phyloP scores from a whole-genome alignment of 2,329 filamentous ascomycete genomes.

The Rhytidhysteron rufulum region DNA sequence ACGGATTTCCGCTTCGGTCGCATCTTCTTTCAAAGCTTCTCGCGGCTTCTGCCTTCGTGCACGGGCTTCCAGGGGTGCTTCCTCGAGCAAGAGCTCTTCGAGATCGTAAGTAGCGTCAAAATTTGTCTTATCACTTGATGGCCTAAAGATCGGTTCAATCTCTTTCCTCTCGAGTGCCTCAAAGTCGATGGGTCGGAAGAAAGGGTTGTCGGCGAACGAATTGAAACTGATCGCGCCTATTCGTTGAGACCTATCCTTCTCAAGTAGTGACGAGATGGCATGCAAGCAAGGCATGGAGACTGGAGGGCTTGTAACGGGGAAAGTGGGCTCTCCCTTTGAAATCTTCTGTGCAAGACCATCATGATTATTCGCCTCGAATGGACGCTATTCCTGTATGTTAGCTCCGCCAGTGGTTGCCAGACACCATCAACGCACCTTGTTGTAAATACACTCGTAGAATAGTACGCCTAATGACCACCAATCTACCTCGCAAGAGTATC shows the following conservation, averaged over 20 bases:
- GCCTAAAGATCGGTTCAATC: conserved; percentile 85
- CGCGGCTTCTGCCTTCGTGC: conserved; percentile 91
- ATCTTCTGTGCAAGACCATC: conserved; percentile 76
- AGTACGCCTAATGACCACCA: conserved; percentile 98
- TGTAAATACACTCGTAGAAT: conserved; percentile 99
- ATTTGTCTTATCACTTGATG: conserved; percentile 96
- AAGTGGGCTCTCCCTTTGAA: conserved; percentile 75
- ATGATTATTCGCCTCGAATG: conserved; percentile 88
- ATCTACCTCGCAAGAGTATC: conserved; percentile 86
- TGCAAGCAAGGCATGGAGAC: conserved; percentile 86
- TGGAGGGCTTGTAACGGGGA: conserved; percentile 86
- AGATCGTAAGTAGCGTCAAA: conserved; percentile 98
- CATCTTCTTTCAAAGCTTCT: conserved; percentile 87
- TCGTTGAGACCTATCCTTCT: conserved; percentile 72
- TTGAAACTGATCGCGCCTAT: conserved; percentile 81
- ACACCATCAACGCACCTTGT: conserved; percentile 63
- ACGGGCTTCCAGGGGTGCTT: conserved; percentile 88
- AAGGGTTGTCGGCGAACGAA: conserved; percentile 81
- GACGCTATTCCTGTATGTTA: conserved; percentile 56
- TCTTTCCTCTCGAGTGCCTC: conserved; percentile 78
- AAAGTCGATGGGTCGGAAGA: conserved; percentile 86
- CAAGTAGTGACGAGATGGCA: conserved; percentile 78
- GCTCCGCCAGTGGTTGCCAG: background rate
- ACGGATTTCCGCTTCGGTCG: conserved; percentile 88
- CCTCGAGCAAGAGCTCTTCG: conserved; percentile 88